These are phyloP conservation scores for Neurospora crassa DNA, from an alignment of 2,329 filamentous ascomycete genomes.

Conservation along the genomic window DNA sequence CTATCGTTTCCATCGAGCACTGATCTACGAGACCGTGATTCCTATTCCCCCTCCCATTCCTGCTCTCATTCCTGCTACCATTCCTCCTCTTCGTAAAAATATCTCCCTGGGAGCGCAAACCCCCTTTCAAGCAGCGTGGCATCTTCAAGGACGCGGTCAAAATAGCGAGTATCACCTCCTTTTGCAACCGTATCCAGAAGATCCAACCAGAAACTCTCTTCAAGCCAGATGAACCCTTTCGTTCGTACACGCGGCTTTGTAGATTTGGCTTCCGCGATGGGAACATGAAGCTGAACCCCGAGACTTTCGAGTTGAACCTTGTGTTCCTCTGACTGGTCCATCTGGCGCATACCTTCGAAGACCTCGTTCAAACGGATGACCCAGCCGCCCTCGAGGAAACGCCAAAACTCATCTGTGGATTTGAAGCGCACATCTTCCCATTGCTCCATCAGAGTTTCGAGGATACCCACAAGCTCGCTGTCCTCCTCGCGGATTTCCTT, in stretches of 20 bases:
- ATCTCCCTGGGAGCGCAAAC: no score
- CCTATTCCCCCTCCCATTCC: neutral
- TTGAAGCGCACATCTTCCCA: neutral
- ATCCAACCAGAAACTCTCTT: neutral
- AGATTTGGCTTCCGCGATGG: neutral
- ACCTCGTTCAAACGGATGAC: neutral
- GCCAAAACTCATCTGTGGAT: neutral
- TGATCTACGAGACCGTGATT: neutral
- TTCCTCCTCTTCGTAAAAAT: neutral
- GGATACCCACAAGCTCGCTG: neutral
- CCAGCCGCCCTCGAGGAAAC: neutral
- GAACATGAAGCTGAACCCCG: neutral
- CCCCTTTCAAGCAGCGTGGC: neutral
- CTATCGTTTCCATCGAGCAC: neutral
- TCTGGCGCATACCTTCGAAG: neutral
- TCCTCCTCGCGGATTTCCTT: neutral
- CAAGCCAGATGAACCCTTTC: neutral
- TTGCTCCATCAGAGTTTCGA: neutral
- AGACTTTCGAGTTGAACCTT: neutral
- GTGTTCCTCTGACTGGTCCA: neutral
- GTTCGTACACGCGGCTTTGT: neutral
- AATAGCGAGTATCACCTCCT: neutral
- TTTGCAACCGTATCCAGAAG: neutral
- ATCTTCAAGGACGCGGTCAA: neutral
- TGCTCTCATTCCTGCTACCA: no score